phyloP scores from a whole-genome alignment of 257 asterid genomes.

The Paulownia fortunei region DNA sequence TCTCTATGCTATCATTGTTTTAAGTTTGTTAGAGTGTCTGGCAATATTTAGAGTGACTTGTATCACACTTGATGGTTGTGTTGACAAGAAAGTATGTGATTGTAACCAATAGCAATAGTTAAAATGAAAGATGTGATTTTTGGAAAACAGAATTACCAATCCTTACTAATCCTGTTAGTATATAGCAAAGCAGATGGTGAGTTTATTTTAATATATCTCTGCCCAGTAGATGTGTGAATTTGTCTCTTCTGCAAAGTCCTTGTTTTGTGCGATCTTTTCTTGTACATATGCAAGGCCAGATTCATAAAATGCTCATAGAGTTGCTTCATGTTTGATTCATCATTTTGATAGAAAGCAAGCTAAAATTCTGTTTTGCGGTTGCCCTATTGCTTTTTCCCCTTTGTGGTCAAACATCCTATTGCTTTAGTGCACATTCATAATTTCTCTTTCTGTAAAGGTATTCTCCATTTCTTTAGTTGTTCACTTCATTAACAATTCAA shows the following conservation, averaged over 20 bases:
- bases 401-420: neutral
- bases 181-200: neutral
- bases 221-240: neutral
- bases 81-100: constrained; percentile 8
- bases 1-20: neutral
- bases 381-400: neutral
- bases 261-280: neutral
- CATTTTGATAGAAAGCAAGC: neutral
- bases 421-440: neutral
- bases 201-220: neutral
- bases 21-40: neutral
- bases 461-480: neutral
- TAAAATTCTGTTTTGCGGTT: neutral
- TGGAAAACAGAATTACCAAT: neutral
- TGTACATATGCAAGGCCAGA: neutral
- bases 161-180: neutral
- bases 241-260: neutral
- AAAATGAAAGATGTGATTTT: neutral
- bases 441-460: neutral
- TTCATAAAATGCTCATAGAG: neutral
- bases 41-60: neutral
- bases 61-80: neutral
- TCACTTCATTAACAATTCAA: constrained; percentile 27
- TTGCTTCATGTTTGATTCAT: neutral
- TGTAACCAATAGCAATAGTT: neutral